Conservation (phyloP, 2,329 filamentous ascomycete genomes). For the Sporothrix humicola region DNA sequence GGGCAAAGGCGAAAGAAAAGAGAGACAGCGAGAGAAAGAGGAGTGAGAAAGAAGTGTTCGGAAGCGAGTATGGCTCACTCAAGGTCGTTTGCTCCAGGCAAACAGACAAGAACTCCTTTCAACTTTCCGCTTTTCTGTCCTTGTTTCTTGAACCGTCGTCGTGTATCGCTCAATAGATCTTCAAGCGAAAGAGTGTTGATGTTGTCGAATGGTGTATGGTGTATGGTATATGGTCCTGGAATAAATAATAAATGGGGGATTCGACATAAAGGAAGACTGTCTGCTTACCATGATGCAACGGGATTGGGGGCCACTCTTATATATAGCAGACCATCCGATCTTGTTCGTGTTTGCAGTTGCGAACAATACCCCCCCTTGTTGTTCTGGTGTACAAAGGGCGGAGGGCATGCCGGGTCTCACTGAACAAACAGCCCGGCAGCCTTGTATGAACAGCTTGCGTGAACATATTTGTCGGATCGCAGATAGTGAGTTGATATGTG, state of each 20-base stretch:
- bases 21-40: neutral
- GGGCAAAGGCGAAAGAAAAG: neutral
- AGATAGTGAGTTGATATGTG: neutral
- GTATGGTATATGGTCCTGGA: no score
- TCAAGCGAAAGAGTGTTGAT: neutral
- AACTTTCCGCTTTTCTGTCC: neutral
- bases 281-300: neutral
- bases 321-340: neutral
- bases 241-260: no score
- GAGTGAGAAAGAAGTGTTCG: neutral
- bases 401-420: neutral
- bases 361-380: neutral
- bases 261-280: no score
- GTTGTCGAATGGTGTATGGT: neutral
- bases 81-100: constrained; percentile 24
- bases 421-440: constrained; percentile 25
- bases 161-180: neutral
- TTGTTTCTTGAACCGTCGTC: constrained; percentile 1
- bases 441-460: neutral
- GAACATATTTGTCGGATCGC: neutral
- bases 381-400: constrained; percentile 24
- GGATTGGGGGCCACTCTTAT: neutral
- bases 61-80: neutral
- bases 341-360: constrained; percentile 24
- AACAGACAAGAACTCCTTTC: constrained; percentile 17